Conservation (phyloP, 2,329 filamentous ascomycete species). For the Clonostachys sp. region DNA sequence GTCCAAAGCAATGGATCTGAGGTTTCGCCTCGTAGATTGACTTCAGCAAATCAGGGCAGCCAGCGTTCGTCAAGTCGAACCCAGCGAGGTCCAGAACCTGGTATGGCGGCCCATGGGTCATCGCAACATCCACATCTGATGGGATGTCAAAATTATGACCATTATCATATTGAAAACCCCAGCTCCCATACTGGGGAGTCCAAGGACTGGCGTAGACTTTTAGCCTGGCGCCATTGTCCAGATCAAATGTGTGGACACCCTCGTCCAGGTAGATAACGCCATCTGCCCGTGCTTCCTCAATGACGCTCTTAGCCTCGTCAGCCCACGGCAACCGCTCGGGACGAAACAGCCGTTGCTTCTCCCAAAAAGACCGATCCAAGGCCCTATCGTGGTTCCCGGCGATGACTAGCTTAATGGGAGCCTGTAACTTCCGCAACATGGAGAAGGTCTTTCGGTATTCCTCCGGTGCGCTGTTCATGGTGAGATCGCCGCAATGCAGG, state of each 20-base stretch:
- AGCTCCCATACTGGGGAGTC: conserved; percentile 38
- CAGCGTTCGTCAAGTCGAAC: conserved; percentile 16
- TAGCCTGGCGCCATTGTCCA: conserved; percentile 44
- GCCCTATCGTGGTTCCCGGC: conserved; percentile 50
- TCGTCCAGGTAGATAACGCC: conserved; percentile 42
- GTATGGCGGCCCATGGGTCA: conserved; percentile 51
- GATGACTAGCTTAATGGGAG: conserved; percentile 48
- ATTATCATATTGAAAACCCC: conserved; percentile 44
- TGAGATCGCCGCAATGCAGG: conserved; percentile 50
- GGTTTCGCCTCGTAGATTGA: conserved; percentile 38
- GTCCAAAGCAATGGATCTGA: conserved; percentile 50
- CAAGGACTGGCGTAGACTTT: conserved; percentile 48
- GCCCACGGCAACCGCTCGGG: background rate
- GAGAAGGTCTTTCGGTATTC: conserved; percentile 35
- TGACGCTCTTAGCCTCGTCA: conserved; percentile 19
- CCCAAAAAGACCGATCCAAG: conserved; percentile 21
- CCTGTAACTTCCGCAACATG: conserved; percentile 33
- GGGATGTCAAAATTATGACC: conserved; percentile 32
- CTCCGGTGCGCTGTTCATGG: conserved; percentile 27
- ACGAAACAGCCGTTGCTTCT: too few species aligned
- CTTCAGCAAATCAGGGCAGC: conserved; percentile 37
- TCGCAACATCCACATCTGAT: conserved; percentile 34
- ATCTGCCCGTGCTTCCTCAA: conserved; percentile 24
- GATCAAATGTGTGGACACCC: conserved; percentile 38
- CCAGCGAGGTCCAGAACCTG: conserved; percentile 42